Percentiles rank a stretch among this genome's conserved stretches.
Conservation (phyloP, 371 early-diverging fungal species). For the Mucor velutinosus region DNA sequence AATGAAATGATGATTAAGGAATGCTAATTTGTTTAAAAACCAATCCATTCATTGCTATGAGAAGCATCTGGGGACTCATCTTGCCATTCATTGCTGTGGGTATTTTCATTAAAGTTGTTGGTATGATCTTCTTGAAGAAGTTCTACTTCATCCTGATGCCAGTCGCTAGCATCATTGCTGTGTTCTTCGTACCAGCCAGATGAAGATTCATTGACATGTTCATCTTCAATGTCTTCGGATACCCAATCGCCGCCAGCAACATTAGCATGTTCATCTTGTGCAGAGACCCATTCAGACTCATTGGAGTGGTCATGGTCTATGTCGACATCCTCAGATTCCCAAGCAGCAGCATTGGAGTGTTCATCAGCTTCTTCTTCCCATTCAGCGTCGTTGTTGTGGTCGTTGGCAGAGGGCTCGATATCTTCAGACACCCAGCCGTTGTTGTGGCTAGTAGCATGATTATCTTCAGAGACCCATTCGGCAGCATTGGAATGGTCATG, state of each 20-base stretch:
- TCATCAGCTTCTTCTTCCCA: conserved; percentile 17
- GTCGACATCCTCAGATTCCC: conserved; percentile 10
- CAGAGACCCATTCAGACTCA: conserved; percentile 12
- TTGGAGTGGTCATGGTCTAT: conserved; percentile 10
- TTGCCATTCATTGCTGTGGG: conserved; percentile 14
- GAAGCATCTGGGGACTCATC: conserved; percentile 3
- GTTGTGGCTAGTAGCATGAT: not conserved
- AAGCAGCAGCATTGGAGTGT: conserved; percentile 10
- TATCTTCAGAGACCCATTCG: conserved; percentile 17
- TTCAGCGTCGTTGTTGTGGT: conserved; percentile 11
- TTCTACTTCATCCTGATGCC: conserved; percentile 8
- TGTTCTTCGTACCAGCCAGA: not conserved
- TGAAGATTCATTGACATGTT: not conserved
- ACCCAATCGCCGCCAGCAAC: not conserved
- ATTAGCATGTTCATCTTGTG: not conserved
- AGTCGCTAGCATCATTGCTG: conserved; percentile 2
- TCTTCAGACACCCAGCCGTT: conserved; percentile 19
- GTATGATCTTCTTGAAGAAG: conserved; percentile 19
- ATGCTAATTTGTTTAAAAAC: not conserved
- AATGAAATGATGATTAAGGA: not conserved
- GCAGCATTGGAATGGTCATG: conserved; percentile 12
- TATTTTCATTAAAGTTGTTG: conserved; percentile 11
- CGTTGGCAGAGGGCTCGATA: not conserved
- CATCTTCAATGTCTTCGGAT: conserved; percentile 8
- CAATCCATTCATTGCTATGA: conserved; percentile 16